Conservation (phyloP, 2,329 filamentous ascomycete genomes). For the Xylaria arbuscula region DNA sequence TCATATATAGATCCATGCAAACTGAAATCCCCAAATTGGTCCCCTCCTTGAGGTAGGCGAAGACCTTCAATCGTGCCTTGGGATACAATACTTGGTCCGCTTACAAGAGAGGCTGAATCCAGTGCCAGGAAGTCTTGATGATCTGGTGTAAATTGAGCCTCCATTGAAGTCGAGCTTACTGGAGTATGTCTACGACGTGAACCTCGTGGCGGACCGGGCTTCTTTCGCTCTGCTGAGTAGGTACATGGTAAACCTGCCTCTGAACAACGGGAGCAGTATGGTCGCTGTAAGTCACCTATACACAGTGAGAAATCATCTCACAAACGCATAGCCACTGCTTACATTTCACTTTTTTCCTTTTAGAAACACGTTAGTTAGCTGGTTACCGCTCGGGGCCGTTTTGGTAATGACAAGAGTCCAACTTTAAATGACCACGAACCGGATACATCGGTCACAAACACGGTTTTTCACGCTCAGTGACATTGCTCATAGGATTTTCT, state of each 20-base stretch:
- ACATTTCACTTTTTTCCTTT: constrained; percentile 48
- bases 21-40: constrained; percentile 19
- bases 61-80: constrained; percentile 11
- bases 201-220: constrained; percentile 50
- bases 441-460: constrained; percentile 47
- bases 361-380: constrained; percentile 34
- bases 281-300: constrained; percentile 49
- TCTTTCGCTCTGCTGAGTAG: constrained; percentile 48
- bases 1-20: constrained; percentile 30
- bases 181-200: constrained; percentile 37
- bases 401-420: background rate
- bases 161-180: constrained; percentile 19
- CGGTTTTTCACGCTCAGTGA: constrained; percentile 36
- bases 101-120: constrained; percentile 4
- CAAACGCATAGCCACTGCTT: constrained; percentile 1
- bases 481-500: constrained; percentile 18
- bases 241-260: constrained; percentile 46
- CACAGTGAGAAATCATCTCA: constrained; percentile 19
- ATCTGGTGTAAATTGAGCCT: constrained; percentile 1
- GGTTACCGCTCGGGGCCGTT: background rate
- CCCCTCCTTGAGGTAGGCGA: constrained; percentile 7
- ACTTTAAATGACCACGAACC: constrained; percentile 34
- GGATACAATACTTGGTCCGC: background rate
- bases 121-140: constrained; percentile 11
- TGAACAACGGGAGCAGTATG: constrained; percentile 51